Conservation (phyloP, 2,329 filamentous ascomycete genomes). For the Plectosphaerella sp. region DNA sequence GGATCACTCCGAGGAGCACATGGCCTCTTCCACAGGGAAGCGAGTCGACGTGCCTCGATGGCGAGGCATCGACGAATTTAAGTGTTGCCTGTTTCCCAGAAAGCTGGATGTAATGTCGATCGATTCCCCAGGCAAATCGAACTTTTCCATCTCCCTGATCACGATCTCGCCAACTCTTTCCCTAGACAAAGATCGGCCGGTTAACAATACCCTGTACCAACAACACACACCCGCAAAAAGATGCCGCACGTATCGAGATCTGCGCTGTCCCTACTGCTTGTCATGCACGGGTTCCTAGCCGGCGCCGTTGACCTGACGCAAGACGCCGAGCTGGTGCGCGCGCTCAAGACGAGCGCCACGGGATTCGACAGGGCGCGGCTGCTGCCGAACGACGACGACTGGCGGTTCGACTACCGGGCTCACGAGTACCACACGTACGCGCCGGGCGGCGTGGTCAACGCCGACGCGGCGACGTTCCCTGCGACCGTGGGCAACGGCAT, state of each 20-base stretch:
- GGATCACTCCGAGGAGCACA: too few relatives aligned
- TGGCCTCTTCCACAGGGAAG: too few relatives aligned
- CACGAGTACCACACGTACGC: constrained; percentile 33
- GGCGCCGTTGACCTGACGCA: constrained; percentile 6
- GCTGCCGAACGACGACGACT: constrained; percentile 34
- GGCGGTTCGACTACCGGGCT: constrained; percentile 44
- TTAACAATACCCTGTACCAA: too few relatives aligned
- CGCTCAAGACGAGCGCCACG: constrained; percentile 33
- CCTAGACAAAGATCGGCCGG: too few relatives aligned
- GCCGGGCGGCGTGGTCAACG: constrained; percentile 45
- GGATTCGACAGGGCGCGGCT: constrained; percentile 37
- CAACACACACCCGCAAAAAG: background rate
- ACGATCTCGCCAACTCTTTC: too few relatives aligned
- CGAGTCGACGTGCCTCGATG: too few relatives aligned
- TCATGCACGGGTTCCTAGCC: background rate
- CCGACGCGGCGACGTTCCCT: constrained; percentile 46
- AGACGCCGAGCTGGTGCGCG: constrained; percentile 18
- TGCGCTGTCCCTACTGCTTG: background rate
- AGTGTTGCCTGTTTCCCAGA: background rate
- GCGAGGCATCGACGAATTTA: background rate
- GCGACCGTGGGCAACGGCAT: constrained; percentile 40
- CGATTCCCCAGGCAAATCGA: background rate
- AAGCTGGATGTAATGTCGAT: background rate
- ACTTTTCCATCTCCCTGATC: too few relatives aligned
- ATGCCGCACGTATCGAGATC: constrained; percentile 2